These are phyloP conservation scores for Malassezia brasiliensis DNA, from an alignment of 1,284 basidiomycete species.

Conservation along the genomic window DNA sequence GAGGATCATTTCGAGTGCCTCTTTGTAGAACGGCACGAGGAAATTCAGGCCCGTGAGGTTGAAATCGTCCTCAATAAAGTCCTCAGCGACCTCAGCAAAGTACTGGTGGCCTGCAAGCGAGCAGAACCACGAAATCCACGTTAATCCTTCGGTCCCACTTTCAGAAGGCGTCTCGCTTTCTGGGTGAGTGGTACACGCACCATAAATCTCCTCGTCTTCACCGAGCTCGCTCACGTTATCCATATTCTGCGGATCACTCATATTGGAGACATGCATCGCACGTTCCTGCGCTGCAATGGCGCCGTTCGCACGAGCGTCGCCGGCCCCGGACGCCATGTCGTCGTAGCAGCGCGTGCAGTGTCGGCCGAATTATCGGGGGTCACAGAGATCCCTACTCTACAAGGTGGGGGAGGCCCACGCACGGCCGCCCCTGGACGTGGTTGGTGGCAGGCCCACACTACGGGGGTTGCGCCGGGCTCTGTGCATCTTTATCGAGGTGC, in stretches of 20 bases:
- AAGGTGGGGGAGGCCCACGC: neutral
- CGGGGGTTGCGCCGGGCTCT: neutral
- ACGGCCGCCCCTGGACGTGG: too few relatives aligned
- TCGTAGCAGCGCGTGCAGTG: neutral
- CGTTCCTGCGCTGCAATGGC: neutral
- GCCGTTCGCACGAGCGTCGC: neutral
- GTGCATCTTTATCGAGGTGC: neutral
- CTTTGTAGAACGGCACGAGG: constrained; percentile 97
- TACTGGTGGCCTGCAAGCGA: constrained; percentile 97
- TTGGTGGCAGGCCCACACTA: too few relatives aligned
- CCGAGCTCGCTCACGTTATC: constrained; percentile 13
- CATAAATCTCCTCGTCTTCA: constrained; percentile 15
- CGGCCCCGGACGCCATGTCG: neutral
- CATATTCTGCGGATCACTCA: neutral
- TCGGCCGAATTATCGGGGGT: neutral
- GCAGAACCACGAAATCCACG: constrained; percentile 98
- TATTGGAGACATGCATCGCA: neutral
- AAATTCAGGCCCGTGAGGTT: constrained; percentile 91
- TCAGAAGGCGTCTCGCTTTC: constrained; percentile 39
- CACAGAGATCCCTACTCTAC: neutral
- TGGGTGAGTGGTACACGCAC: constrained; percentile 6
- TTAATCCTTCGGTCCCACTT: constrained; percentile 53
- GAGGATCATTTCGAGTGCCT: constrained; percentile 99
- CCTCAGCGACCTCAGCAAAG: constrained; percentile 75
- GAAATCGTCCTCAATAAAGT: constrained; percentile 99